Conservation (phyloP, 139 green algal species). For the Micractinium conductrix region DNA sequence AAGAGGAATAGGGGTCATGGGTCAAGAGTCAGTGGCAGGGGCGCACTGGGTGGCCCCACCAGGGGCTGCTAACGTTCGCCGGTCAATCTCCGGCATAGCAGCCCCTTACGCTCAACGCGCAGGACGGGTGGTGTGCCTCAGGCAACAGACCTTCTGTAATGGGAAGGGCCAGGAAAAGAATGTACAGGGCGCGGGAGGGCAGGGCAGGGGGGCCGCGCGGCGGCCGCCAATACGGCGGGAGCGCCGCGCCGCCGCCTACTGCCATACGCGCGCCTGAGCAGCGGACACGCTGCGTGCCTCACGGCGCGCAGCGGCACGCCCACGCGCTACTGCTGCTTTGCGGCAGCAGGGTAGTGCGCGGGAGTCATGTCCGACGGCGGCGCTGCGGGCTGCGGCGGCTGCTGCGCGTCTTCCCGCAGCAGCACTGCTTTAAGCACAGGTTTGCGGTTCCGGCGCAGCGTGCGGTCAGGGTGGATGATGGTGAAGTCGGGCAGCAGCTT, state of each 20-base stretch:
- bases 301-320: background rate
- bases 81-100: no score
- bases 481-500: constrained; percentile 54
- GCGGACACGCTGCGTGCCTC: background rate
- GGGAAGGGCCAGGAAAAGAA: background rate
- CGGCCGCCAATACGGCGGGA: background rate
- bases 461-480: constrained; percentile 79
- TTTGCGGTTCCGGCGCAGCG: constrained; percentile 66
- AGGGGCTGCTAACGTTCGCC: no score
- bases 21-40: no score
- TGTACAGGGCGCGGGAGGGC: background rate
- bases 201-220: background rate
- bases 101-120: no score
- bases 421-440: constrained; percentile 35
- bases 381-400: constrained; percentile 5
- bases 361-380: no score
- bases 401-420: constrained; percentile 16
- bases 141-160: background rate
- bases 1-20: no score
- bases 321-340: no score
- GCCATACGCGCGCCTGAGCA: background rate
- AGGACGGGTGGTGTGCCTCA: background rate
- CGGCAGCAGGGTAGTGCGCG: no score
- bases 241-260: background rate
- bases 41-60: no score